Conservation (phyloP, 2,329 filamentous ascomycete genomes). For the Cryphonectria carpinicola region DNA sequence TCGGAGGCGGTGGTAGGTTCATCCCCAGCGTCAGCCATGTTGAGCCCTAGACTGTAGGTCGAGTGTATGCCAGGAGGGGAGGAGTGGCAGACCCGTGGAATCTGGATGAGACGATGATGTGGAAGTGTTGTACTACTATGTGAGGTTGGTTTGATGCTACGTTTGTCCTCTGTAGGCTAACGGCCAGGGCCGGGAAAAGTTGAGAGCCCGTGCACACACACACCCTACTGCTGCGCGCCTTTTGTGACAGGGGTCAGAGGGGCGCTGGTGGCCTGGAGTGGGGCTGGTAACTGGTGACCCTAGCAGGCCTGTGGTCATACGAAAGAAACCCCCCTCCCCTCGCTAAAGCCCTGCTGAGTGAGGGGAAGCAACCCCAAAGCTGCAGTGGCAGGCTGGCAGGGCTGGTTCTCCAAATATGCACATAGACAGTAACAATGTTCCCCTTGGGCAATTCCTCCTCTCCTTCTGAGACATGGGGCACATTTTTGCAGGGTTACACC, state of each 20-base stretch:
- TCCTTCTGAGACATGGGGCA: not conserved
- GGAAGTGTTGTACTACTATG: not conserved
- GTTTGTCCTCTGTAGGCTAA: not conserved
- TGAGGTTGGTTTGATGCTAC: not conserved
- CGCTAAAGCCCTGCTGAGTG: not conserved
- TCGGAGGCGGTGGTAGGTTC: constrained; percentile 76
- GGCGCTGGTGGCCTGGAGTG: not conserved
- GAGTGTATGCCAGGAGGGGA: not conserved
- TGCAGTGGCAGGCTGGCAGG: not conserved
- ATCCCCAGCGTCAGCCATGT: constrained; percentile 85
- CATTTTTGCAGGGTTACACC: not conserved
- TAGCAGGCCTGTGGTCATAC: not conserved
- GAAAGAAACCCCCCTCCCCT: not conserved
- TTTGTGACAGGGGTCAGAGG: not conserved
- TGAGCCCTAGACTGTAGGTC: constrained; percentile 29
- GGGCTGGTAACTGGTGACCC: not conserved
- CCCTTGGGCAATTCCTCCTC: not conserved
- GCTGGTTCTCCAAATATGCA: not conserved
- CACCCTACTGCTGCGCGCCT: not conserved
- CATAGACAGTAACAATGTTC: not conserved
- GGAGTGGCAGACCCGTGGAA: not conserved
- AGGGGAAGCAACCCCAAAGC: constrained; percentile 3
- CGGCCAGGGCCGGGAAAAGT: constrained; percentile 12
- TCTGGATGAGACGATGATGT: not conserved
- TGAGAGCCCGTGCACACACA: constrained; percentile 20